phyloP scores from a whole-genome alignment of 148 eudicot species.

The Cornus kousa region DNA sequence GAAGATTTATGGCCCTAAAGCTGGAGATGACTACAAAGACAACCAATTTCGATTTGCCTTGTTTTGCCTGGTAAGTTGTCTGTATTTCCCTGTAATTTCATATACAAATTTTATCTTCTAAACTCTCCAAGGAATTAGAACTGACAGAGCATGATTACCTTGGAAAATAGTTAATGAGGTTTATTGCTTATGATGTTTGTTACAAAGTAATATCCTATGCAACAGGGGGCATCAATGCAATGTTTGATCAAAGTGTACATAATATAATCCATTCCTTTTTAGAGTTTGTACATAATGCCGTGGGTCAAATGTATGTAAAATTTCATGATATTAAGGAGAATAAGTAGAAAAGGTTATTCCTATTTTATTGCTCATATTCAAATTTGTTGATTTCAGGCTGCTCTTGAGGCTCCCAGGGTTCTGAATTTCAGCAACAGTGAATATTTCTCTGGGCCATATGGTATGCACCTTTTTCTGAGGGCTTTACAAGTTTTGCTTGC shows the following conservation, averaged over 20 bases:
- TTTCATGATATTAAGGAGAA: not conserved
- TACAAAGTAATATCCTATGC: not conserved
- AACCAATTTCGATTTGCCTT: constrained; percentile 80
- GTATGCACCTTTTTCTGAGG: constrained; percentile 26
- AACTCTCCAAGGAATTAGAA: not conserved
- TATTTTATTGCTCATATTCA: not conserved
- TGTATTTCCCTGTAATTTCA: not conserved
- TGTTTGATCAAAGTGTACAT: not conserved
- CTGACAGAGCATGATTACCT: not conserved
- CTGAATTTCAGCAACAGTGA: constrained; percentile 63
- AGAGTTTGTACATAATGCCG: not conserved
- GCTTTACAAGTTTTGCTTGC: not conserved
- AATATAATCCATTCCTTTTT: not conserved
- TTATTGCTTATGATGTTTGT: not conserved
- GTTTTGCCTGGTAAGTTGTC: constrained; percentile 59
- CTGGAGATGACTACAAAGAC: constrained; percentile 76
- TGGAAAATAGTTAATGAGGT: not conserved
- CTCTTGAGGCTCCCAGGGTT: constrained; percentile 86
- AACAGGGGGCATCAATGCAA: not conserved
- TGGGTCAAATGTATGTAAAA: not conserved
- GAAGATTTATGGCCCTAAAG: constrained; percentile 80
- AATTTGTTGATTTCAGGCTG: constrained; percentile 56
- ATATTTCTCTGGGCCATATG: constrained; percentile 87
- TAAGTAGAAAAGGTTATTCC: not conserved
- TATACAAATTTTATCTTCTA: not conserved